Evolutionary conservation across 2,329 filamentous ascomycete genomes (phyloP).

Genomic region (Ceratocystis cacaofunesta): DNA sequence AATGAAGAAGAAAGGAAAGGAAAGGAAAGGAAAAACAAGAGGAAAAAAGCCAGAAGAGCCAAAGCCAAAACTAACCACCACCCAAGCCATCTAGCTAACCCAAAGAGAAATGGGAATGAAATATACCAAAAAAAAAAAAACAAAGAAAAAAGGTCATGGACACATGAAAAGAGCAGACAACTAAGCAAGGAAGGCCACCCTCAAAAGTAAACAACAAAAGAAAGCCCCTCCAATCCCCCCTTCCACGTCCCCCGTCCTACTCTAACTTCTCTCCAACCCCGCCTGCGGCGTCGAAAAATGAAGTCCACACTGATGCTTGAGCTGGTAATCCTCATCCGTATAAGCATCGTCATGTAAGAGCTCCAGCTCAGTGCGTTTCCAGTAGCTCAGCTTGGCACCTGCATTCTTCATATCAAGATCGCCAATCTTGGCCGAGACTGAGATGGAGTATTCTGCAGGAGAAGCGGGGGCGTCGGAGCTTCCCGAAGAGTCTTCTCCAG

Average conservation of each 20-base stretch:
- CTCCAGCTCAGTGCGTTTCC: constrained; percentile 47
- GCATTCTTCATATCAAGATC: constrained; percentile 67
- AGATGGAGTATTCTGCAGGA: constrained; percentile 3
- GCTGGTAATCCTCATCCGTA: constrained; percentile 23
- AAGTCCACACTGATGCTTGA: constrained; percentile 12
- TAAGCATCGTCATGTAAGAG: constrained; percentile 60
- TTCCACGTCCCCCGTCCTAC: neutral
- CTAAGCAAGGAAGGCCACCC: neutral
- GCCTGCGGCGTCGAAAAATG: constrained; percentile 7
- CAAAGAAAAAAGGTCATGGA: neutral
- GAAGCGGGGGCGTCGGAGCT: constrained; percentile 17
- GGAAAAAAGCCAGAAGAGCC: neutral
- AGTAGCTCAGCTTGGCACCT: constrained; percentile 50
- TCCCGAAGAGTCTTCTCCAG: too few relatives aligned
- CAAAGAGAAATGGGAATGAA: neutral
- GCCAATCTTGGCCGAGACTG: constrained; percentile 32
- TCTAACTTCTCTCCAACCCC: neutral
- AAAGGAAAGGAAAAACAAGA: neutral
- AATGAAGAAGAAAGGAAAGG: neutral
- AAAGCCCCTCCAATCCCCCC: neutral
- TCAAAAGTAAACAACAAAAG: neutral
- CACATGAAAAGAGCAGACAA: neutral
- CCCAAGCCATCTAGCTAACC: too few relatives aligned
- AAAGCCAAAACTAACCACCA: too few relatives aligned
- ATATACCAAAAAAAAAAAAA: neutral